These are phyloP conservation scores for Myriosclerotinia curreyana DNA, from an alignment of 2,329 filamentous ascomycete species.

Conservation along the genomic window DNA sequence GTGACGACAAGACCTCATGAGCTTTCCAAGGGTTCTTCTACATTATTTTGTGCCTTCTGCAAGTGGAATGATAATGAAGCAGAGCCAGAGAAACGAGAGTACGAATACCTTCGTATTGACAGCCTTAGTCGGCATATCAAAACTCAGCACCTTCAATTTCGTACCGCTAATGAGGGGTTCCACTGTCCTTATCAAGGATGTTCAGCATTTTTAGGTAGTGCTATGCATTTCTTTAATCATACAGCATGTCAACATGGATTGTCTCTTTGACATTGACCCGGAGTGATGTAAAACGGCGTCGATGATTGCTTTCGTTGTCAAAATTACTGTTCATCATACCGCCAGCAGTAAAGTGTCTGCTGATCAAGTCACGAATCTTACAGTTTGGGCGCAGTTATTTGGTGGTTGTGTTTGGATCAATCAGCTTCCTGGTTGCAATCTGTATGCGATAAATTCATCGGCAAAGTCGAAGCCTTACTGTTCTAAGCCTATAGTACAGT, in stretches of 20 bases:
- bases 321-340: not conserved
- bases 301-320: not conserved
- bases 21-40: not conserved
- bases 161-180: constrained; percentile 11
- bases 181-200: constrained; percentile 21
- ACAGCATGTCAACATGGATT: constrained; percentile 17
- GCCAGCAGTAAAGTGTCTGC: not conserved
- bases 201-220: constrained; percentile 15
- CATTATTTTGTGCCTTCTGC: not conserved
- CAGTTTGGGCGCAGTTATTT: not conserved
- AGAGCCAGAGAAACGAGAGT: not conserved
- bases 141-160: constrained; percentile 17
- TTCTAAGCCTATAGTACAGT: not conserved
- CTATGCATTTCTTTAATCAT: constrained; percentile 22
- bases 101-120: not conserved
- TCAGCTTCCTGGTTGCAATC: not conserved
- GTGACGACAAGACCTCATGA: not conserved
- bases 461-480: not conserved
- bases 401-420: not conserved
- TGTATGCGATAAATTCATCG: not conserved
- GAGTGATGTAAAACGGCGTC: not conserved
- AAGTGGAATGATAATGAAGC: not conserved
- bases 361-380: not conserved
- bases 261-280: constrained; percentile 12
- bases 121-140: not conserved